phyloP scores from a whole-genome alignment of 164 flowering plant species.

The Tetrastigma voinierianum region DNA sequence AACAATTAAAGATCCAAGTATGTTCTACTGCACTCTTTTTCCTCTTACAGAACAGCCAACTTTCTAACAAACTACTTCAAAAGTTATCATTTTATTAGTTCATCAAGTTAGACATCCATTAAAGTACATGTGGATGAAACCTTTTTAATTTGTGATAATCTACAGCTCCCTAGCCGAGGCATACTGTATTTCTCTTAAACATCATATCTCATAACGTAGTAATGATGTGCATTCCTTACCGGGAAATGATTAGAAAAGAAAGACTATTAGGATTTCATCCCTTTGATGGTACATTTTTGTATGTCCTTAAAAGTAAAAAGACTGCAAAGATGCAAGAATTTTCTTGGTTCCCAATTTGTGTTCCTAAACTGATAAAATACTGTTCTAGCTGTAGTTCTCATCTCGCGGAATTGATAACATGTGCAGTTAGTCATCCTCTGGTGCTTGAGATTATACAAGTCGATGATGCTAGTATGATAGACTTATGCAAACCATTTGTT shows the following conservation, averaged over 20 bases:
- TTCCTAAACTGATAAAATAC: too few species aligned
- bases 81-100: too few species aligned
- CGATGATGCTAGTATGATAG: constrained; percentile 2
- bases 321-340: too few species aligned
- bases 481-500: not conserved
- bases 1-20: constrained; percentile 60
- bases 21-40: constrained; percentile 20
- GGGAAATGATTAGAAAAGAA: too few species aligned
- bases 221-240: too few species aligned
- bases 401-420: not conserved
- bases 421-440: not conserved
- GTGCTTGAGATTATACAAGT: not conserved
- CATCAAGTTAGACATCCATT: not conserved
- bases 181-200: not conserved
- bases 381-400: too few species aligned
- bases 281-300: too few species aligned
- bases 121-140: not conserved
- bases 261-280: too few species aligned
- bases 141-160: too few species aligned
- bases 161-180: not conserved
- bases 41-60: not conserved
- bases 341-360: too few species aligned
- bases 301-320: too few species aligned
- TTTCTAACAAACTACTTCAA: too few species aligned
- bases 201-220: not conserved